Evolutionary conservation across 176 grass and related monocot species (phyloP).

Genomic region (Zoysia pacifica): DNA sequence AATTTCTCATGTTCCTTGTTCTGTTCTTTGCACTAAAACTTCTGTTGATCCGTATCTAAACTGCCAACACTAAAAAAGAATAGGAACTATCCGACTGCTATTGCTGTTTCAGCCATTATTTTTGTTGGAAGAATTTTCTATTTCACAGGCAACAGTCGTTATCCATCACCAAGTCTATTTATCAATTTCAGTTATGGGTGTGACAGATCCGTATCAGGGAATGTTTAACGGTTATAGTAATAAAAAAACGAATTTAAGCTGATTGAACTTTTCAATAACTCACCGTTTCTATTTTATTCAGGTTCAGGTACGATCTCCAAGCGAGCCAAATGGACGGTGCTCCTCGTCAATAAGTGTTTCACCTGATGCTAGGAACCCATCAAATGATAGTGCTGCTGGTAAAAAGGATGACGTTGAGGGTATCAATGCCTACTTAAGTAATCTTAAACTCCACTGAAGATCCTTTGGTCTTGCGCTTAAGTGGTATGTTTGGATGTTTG

Average conservation of each 20-base stretch:
- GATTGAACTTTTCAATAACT: background rate
- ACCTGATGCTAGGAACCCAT: background rate
- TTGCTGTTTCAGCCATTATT: background rate
- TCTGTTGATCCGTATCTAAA: background rate
- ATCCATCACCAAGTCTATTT: background rate
- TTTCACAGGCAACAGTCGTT: background rate
- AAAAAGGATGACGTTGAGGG: background rate
- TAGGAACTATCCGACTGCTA: background rate
- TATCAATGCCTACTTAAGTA: slow-evolving; percentile 4
- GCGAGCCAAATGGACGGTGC: background rate
- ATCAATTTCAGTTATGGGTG: background rate
- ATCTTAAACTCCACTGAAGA: slow-evolving; percentile 20
- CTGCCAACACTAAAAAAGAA: background rate
- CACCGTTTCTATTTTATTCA: slow-evolving; percentile 5
- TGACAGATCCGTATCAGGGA: background rate
- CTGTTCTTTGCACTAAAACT: background rate
- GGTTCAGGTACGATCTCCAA: slow-evolving; percentile 21
- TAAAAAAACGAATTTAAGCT: background rate
- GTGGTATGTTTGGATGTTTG: background rate
- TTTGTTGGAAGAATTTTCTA: background rate
- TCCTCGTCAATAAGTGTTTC: background rate
- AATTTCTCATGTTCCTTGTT: slow-evolving; percentile 22
- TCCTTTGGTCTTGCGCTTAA: background rate
- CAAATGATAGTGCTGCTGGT: background rate
- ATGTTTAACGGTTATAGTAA: no score